Conservation (phyloP, 225 moss, liverwort and hornwort genomes). For the Polytrichum formosum region DNA sequence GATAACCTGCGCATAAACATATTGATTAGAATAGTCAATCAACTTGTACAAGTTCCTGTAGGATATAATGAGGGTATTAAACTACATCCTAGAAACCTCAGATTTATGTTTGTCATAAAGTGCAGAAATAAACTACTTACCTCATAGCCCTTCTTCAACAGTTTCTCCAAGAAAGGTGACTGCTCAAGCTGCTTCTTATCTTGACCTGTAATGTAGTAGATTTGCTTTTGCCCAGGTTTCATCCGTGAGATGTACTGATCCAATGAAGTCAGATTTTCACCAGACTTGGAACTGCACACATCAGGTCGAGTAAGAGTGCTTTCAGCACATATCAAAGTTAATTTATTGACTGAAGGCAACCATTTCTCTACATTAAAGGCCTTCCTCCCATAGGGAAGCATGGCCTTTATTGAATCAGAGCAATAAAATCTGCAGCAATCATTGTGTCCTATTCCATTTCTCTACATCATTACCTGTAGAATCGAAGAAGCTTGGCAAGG, state of each 20-base stretch:
- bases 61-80: no score
- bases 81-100: no score
- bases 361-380: no score
- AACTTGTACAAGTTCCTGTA: no score
- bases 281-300: slow-evolving; percentile 83
- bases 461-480: slow-evolving; percentile 54
- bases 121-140: slow-evolving; percentile 23
- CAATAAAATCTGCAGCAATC: not conserved
- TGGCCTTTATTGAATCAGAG: no score
- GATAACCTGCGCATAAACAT: slow-evolving; percentile 59
- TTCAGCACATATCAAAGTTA: no score
- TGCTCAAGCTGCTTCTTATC: slow-evolving; percentile 82
- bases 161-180: slow-evolving; percentile 92
- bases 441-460: not conserved
- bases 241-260: slow-evolving; percentile 88
- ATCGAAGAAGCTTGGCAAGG: slow-evolving; percentile 91
- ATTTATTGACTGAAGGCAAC: no score
- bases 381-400: no score
- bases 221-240: slow-evolving; percentile 96
- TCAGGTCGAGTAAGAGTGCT: not conserved
- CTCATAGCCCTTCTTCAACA: slow-evolving; percentile 95
- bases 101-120: no score
- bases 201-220: slow-evolving; percentile 89
- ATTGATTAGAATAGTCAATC: not conserved
- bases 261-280: slow-evolving; percentile 79